Conservation (phyloP, 768 basidiomycete genomes). For the Dentipellis fragilis region DNA sequence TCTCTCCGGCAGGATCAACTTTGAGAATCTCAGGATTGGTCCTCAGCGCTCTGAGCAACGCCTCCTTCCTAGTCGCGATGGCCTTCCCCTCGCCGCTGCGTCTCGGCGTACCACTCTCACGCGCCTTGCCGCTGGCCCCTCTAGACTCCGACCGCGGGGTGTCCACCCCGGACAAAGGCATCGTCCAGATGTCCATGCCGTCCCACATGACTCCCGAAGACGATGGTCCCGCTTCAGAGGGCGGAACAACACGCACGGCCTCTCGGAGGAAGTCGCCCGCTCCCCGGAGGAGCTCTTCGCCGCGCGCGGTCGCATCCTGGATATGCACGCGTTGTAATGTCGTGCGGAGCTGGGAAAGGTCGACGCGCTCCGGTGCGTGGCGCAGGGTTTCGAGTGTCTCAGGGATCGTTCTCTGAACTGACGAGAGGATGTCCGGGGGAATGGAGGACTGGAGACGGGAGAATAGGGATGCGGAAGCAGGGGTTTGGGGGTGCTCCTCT, state of each 20-base stretch:
- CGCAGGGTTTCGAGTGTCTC: slow-evolving; percentile 23
- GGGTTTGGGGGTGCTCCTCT: slow-evolving; percentile 1
- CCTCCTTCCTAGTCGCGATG: slow-evolving; percentile 14
- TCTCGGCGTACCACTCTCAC: slow-evolving; percentile 16
- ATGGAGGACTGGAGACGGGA: slow-evolving; percentile 64
- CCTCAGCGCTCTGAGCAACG: slow-evolving; percentile 57
- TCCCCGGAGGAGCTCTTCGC: slow-evolving; percentile 52
- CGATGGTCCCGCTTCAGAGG: slow-evolving; percentile 35
- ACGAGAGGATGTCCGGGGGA: slow-evolving; percentile 62
- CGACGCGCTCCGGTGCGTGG: slow-evolving; percentile 46
- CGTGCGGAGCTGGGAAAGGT: slow-evolving; percentile 57
- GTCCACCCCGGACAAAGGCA: slow-evolving; percentile 28
- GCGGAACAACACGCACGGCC: slow-evolving; percentile 88
- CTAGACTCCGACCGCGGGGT: background rate
- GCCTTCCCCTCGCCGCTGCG: slow-evolving; percentile 14
- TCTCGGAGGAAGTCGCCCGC: slow-evolving; percentile 52
- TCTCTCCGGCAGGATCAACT: slow-evolving; percentile 65
- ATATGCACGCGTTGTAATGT: slow-evolving; percentile 65
- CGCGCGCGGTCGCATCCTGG: slow-evolving; percentile 33
- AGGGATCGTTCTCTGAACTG: slow-evolving; percentile 59
- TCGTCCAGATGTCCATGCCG: slow-evolving; percentile 78
- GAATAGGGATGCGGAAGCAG: slow-evolving; percentile 38
- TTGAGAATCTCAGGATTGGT: slow-evolving; percentile 67
- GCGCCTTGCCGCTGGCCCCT: slow-evolving; percentile 9
- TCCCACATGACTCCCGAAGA: slow-evolving; percentile 59